Evolutionary conservation across 805 yeast genomes (phyloP), one percentile per base, ranked within the genome.

Genomic region (Kazachstania psychrophila): DNA sequence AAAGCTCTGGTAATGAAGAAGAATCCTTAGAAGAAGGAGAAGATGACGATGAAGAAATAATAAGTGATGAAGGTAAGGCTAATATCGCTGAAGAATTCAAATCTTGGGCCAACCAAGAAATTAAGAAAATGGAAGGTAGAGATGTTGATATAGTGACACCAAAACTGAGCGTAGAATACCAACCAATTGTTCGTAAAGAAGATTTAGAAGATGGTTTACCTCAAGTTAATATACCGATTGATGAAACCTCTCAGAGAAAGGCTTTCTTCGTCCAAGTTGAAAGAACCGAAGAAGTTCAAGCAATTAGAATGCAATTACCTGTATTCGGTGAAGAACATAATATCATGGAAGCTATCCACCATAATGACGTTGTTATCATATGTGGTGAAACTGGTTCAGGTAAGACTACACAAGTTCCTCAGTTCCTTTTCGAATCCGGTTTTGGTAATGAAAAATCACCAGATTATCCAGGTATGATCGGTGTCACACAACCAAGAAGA

Each of bases 301-400:
- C 65, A 15, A 68, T 68, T 23, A 68, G 98, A 44, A 65, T 77
- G 61, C 70, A 76, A 36, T 64, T 92, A 14, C 99, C 99, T 0
- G 96, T 92, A 0, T 82, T 74, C 44, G 79, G 79, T 6, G 95
- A 86, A 58, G 99, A 92, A 52, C 95, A 85, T 56, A 68, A 77
- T 38, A 83, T 92, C 34, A 86, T 92, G 96, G 99, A 92, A 56
- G 95, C 96, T 1, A 73, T 92, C 34, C 84, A 83, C 54, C 94
- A 89, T 51, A 83, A 89, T 52, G 96, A 88, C 51, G 81, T 89
- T 42, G 77, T 88, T 0, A 79, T 92, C 11, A 70, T 92, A 18
- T 89, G 96, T 64, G 98, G 98, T 68, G 97, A 88, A 51, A 92
- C 98, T 1, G 98, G 98, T 49, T 87, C 96, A 2, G 98, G 98